Evolutionary conservation across 2,329 filamentous ascomycete genomes (phyloP).

Genomic region (Chaetomium globosum): DNA sequence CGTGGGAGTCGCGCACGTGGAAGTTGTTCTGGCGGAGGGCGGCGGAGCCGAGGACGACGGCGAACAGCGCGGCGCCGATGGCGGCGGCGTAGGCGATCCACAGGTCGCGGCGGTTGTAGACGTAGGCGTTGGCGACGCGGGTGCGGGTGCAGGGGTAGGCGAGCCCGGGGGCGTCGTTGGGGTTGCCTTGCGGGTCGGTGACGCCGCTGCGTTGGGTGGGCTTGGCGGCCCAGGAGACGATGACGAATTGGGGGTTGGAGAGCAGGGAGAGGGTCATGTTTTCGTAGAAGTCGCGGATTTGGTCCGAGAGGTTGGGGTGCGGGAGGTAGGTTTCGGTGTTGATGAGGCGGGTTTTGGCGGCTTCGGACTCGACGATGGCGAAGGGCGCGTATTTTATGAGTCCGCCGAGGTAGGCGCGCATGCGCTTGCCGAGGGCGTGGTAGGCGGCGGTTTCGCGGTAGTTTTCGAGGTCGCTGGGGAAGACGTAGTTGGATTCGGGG

Average conservation of each 20-base stretch:
- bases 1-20: conserved; percentile 44
- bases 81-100: conserved; percentile 41
- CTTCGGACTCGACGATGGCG: conserved; percentile 41
- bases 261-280: conserved; percentile 45
- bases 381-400: conserved; percentile 36
- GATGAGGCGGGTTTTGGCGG: conserved; percentile 50
- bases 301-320: conserved; percentile 36
- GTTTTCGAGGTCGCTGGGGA: conserved; percentile 35
- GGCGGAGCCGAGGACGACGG: conserved; percentile 42
- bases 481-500: conserved; percentile 42
- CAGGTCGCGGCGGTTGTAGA: conserved; percentile 42
- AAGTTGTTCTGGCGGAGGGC: conserved; percentile 44
- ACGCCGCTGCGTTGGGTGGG: conserved; percentile 38
- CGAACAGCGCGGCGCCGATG: conserved; percentile 33
- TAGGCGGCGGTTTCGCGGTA: conserved; percentile 44
- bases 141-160: conserved; percentile 42
- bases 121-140: conserved; percentile 42
- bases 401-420: conserved; percentile 44
- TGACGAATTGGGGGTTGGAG: conserved; percentile 43
- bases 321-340: conserved; percentile 42
- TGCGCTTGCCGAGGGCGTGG: conserved; percentile 42
- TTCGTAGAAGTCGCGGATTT: conserved; percentile 43
- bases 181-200: neutral
- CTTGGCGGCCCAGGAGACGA: conserved; percentile 43
- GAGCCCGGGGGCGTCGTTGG: conserved; percentile 6